Evolutionary conservation across 768 basidiomycete species (phyloP), one percentile per base, ranked within the genome.

Genomic region (Lyophyllum shimeji): DNA sequence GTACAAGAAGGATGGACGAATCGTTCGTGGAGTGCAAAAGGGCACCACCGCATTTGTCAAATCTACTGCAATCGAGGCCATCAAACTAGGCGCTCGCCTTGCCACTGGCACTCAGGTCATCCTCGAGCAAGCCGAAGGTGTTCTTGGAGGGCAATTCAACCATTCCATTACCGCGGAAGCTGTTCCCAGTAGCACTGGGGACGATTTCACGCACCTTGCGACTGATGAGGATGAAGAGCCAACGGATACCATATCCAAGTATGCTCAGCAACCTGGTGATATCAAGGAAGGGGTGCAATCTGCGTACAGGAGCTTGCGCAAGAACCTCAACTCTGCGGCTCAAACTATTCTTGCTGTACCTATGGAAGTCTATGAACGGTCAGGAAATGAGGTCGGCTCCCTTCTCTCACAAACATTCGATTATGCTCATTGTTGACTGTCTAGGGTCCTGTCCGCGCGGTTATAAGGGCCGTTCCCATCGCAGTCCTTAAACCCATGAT

Each of bases 71-170:
- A 87, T 93, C 66, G 97, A 99, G 72, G 93, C 95, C 7, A 86
- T 98, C 78, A 95, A 90, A 67, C 82, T 98, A 42, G 95, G 96
- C 24, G 95, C 96, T 11, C 86, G 85, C 25, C 76, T 99, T 34
- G 97, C 97, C 3, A 98, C 94, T 0, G 97, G 97, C 13, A 99
- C 97, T 1, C 97, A 98, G 64, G 95, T 98, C 57, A 94, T 99
- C 57, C 76, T 99, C 13, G 97, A 99, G 69, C 90, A 94, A 67
- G 91, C 97, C 1, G 97, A 99, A 73, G 82, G 80, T 15, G 90
- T 97, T 3, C 77, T 99, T 2, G 95, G 95, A 0, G 90, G 87
- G 4, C 84, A 85, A 58, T 90, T 90, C 65, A 80, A 80, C 15
- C 76, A 84, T 39, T 73, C 84, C 0, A 72, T 91, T 33, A 86